These are phyloP conservation scores for Pythium angustatum DNA, from an alignment of 352 stramenopile genomes.

Conservation along the genomic window DNA sequence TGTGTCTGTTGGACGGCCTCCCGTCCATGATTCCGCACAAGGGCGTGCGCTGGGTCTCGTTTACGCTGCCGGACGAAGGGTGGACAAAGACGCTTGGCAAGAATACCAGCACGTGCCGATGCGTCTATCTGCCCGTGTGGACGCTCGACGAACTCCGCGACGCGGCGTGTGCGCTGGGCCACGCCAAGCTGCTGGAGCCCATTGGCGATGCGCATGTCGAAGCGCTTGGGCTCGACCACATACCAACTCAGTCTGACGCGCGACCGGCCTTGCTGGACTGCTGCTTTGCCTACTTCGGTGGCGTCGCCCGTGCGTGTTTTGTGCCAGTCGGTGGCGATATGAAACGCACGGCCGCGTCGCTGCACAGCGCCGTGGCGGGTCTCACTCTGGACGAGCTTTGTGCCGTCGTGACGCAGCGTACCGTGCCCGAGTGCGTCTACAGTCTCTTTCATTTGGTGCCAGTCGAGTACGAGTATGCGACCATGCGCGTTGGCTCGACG, in stretches of 20 bases:
- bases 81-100: neutral
- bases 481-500: too few relatives aligned
- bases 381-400: too few relatives aligned
- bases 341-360: too few relatives aligned
- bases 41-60: neutral
- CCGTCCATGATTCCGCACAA: too few relatives aligned
- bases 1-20: too few relatives aligned
- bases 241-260: too few relatives aligned
- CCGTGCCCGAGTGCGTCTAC: too few relatives aligned
- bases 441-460: too few relatives aligned
- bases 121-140: neutral
- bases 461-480: too few relatives aligned
- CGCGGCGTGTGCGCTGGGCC: neutral
- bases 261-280: neutral
- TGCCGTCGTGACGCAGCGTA: too few relatives aligned
- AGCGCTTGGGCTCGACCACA: neutral
- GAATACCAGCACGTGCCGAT: neutral
- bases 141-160: neutral
- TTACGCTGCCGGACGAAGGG: neutral
- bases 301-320: neutral
- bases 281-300: neutral
- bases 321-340: too few relatives aligned
- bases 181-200: neutral
- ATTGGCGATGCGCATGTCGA: neutral
- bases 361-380: too few relatives aligned